Base-by-base conservation (phyloP, 2,329 filamentous ascomycete species). In the Fusarium sp. region DNA sequence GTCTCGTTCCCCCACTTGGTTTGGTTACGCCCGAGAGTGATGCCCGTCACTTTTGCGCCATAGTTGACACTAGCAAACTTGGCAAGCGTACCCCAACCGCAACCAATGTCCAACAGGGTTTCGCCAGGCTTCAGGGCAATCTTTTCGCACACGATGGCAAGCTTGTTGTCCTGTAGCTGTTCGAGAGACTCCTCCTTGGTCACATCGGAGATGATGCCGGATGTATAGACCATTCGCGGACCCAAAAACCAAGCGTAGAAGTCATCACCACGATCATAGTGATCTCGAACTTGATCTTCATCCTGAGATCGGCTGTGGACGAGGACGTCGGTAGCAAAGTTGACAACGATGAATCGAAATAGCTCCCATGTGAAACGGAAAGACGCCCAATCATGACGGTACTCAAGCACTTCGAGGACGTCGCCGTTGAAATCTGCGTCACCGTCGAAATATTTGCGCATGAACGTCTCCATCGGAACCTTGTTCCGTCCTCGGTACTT, bases 171-270 rank as follows among this genome's bases (percentile, higher is more conserved):
- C 83, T 97, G 94, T 54, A 97, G 86, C 81, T 97, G 86, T 82
- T 97, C 94, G 23, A 97, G 89, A 30, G 88, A 87, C 82, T 97
- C 94, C 81, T 97, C 94, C 69, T 85, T 86, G 79, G 89, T 90
- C 79, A 92, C 87, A 78, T 97, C 93, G 61, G 91, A 90, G 77
- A 97, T 96, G 73, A 97, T 84, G 72, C 94, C 94, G 40, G 92
- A 96, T 49, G 94, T 97, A 84, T 97, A 97, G 81, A 97, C 92
- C 94, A 97, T 97, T 77, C 94, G 94, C 62, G 94, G 94, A 67
- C 94, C 94, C 64, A 97, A 87, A 86, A 97, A 97, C 93, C 93
- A 97, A 77, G 88, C 90, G 83, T 97, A 97, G 83, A 97, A 97
- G 81, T 97, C 94, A 78, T 97, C 93, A 76, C 94, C 94, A 72